Conservation (phyloP, 345 rosid species). For the Syzygium aromaticum region DNA sequence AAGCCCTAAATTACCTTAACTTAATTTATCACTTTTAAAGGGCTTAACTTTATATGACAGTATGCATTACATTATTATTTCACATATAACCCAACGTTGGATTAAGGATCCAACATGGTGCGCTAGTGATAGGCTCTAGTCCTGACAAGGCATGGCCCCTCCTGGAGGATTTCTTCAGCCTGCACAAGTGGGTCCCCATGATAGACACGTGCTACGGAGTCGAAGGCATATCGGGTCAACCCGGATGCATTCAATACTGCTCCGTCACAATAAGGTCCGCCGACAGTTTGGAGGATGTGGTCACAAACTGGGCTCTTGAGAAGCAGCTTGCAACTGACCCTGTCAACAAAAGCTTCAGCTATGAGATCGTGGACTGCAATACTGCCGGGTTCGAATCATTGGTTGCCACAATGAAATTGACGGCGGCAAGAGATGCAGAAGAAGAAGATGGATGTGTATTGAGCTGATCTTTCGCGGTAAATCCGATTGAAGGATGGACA, state of each 20-base stretch:
- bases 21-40: too few species aligned
- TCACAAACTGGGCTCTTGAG: conserved; percentile 34
- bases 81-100: too few species aligned
- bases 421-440: conserved; percentile 3
- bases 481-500: not conserved
- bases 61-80: too few species aligned
- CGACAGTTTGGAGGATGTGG: not conserved
- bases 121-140: conserved; percentile 13
- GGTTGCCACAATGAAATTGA: conserved; percentile 27
- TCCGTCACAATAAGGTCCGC: not conserved
- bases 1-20: too few species aligned
- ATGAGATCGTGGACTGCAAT: conserved; percentile 41
- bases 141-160: conserved; percentile 36
- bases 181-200: conserved; percentile 31
- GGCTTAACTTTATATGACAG: too few species aligned
- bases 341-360: conserved; percentile 27
- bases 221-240: conserved; percentile 21
- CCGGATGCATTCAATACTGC: conserved; percentile 49
- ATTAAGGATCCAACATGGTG: too few species aligned
- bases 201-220: conserved; percentile 28
- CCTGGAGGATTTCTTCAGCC: conserved; percentile 38
- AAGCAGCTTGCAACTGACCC: conserved; percentile 30
- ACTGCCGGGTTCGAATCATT: conserved; percentile 28
- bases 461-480: not conserved
- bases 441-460: not conserved